A percentile compares a stretch with the other conserved stretches of the same genome.
Evolutionary conservation across 306 rosid genomes (phyloP).

Genomic region (Ziziphus jujuba): DNA sequence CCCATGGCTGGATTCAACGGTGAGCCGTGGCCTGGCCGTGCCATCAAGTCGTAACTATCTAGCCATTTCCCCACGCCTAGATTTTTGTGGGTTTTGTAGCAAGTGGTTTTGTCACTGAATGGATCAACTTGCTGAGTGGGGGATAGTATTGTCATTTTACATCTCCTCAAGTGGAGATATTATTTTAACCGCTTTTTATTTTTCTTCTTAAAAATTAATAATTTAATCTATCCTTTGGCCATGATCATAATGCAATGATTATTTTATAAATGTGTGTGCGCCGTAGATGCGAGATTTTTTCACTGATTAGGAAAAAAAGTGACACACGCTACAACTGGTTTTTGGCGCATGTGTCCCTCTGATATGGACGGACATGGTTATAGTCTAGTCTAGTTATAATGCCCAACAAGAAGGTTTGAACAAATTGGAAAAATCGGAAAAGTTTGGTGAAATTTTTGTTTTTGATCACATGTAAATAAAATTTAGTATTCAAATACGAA

Average conservation of each 20-base stretch:
- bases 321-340: too few relatives aligned
- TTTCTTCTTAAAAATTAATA: too few relatives aligned
- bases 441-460: too few relatives aligned
- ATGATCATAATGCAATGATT: background rate
- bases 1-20: conserved; percentile 27
- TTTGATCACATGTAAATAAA: too few relatives aligned
- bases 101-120: background rate
- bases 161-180: too few relatives aligned
- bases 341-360: background rate
- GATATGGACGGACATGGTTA: too few relatives aligned
- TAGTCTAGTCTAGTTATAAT: too few relatives aligned
- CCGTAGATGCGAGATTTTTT: background rate
- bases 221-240: background rate
- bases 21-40: background rate
- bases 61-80: too few relatives aligned
- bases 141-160: background rate
- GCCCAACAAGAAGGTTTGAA: too few relatives aligned
- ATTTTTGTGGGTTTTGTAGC: conserved; percentile 15
- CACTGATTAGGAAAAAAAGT: background rate
- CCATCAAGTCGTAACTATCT: conserved; percentile 15
- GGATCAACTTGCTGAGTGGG: background rate
- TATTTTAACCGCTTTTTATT: background rate
- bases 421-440: too few relatives aligned
- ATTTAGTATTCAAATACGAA: too few relatives aligned
- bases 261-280: background rate